phyloP scores from a whole-genome alignment of 139 green algal genomes.

The Pycnococcus provasolii region DNA sequence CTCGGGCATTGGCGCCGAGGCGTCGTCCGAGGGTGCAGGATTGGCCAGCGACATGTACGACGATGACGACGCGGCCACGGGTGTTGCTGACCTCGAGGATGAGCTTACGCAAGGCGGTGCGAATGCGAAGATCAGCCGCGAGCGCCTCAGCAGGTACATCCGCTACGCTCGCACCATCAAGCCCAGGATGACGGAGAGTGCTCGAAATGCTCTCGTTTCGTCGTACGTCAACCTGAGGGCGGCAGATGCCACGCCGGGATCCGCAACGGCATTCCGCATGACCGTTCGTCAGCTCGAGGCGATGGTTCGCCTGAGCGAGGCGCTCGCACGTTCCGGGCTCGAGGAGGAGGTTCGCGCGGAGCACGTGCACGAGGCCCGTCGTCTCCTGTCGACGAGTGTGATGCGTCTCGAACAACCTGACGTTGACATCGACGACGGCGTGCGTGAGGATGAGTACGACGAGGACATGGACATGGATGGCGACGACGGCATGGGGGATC shows the following conservation, averaged over 20 bases:
- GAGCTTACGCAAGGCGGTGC: no score
- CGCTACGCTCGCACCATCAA: slow-evolving; percentile 77
- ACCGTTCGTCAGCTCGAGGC: slow-evolving; percentile 90
- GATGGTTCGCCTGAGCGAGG: slow-evolving; percentile 78
- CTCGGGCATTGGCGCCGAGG: no score
- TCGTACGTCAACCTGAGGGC: slow-evolving; percentile 74
- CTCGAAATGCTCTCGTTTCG: slow-evolving; percentile 53
- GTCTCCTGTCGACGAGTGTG: slow-evolving; percentile 59
- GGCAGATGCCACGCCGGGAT: slow-evolving; percentile 73
- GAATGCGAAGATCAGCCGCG: slow-evolving; percentile 26
- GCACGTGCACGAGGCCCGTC: slow-evolving; percentile 47
- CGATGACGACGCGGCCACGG: no score
- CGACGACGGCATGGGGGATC: not conserved
- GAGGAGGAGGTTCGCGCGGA: slow-evolving; percentile 29
- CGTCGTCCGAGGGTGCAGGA: no score
- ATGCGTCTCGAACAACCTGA: slow-evolving; percentile 6
- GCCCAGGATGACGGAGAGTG: slow-evolving; percentile 46
- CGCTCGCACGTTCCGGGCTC: slow-evolving; percentile 52
- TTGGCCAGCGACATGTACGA: no score
- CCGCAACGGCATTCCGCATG: slow-evolving; percentile 59
- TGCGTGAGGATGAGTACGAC: not conserved
- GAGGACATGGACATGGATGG: not conserved
- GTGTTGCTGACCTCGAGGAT: no score
- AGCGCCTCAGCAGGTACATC: slow-evolving; percentile 84
- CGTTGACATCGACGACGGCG: not conserved